Base-by-base conservation (phyloP, 2,329 filamentous ascomycete genomes). In the Neodidymelliopsis sp. region DNA sequence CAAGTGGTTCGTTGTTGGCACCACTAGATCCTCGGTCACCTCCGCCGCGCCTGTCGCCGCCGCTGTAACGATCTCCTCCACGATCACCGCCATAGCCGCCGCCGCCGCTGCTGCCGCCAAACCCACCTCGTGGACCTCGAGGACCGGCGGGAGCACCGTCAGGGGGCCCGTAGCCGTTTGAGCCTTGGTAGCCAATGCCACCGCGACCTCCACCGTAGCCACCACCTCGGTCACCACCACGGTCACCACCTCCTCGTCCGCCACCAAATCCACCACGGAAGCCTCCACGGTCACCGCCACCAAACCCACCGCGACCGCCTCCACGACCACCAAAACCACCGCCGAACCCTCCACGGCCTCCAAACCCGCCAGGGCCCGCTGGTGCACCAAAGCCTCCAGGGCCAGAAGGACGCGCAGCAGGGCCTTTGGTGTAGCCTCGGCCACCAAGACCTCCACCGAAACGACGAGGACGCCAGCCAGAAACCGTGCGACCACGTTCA, bases 381-480 rank as follows among this genome's bases (percentile, higher is more conserved):
- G 81, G 80, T 31, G 81, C 75, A 30, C 77, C 79, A 54, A 82
- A 84, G 11, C 78, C 80, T 34, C 82, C 82, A 15, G 82, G 81
- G n/a, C 81, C 88, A 56, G 82, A 79, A 34, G 90, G 90, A 42
- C 90, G 85, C 25, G 88, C 80, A 39, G 88, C 83, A 57, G 85
- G 80, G 12, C 87, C 84, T 74, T 93, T 95, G 48, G 93, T 97
- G 75, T 97, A 97, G 57, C 90, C 89, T 65, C 94, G 87, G 34
- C 93, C 93, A 55, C 94, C 94, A 2, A 97, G 84, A 35, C 94
- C 94, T 59, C 94, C 94, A 49, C 93, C 94, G 41, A 96, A 88
- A 57, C 94, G 88, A 61, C 90, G 87, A 54, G 94, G 94, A 68
- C 90, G 89, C 94, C 94, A 99, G 37, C 89, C 91, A 68, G 90